Base-by-base conservation (phyloP, 2,329 filamentous ascomycete species). In the Claviceps arundinis region DNA sequence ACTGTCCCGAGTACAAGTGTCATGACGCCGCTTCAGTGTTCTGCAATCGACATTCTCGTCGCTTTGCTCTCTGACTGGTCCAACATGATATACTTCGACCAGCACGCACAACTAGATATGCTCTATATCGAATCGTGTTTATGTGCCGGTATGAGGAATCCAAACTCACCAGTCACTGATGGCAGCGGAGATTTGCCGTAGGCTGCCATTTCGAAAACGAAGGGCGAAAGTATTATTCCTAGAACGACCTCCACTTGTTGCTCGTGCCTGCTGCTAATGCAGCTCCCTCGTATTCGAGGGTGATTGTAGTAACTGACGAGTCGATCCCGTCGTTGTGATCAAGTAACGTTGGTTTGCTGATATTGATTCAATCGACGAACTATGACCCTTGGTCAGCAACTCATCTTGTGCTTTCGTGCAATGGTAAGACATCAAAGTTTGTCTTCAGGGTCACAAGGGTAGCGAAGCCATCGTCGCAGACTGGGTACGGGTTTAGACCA, bases 91-190 rank as follows among this genome's bases (percentile, higher is more conserved):
- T 5, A 13, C 42, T 44, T 13, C 42, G 13, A 9, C 30, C 30
- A 34, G 30, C 30, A 11, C 30, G 30, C 30, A 34, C 30, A 8
- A 19, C 24, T 22, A 5, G 8, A 44, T 26, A 4, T 26, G 6
- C 2, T 44, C 26, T 16, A 38, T 5, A 38, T 38, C 13, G 2
- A 13, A 38, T 41, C n/a, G 7, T n/a, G 38, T n/a, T 47, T 11
- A 19, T 37, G 30, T 19, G 9, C 8, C 26, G 13, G 17, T 14
- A n/a, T 17, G 9, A 26, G 26, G 24, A 22, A 13, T 16, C n/a
- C n/a, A 34, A 22, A 83, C 88, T 73, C 74, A 94, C 89, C 86
- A 71, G 91, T 85, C 73, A 90, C 79, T 68, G 84, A 85, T 68
- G 84, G 76, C 70, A 82, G 76, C 68, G 85, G 81, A 54, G 81